Evolutionary conservation across 2,329 filamentous ascomycete species (phyloP).

Genomic region (Annulohypoxylon truncatum): DNA sequence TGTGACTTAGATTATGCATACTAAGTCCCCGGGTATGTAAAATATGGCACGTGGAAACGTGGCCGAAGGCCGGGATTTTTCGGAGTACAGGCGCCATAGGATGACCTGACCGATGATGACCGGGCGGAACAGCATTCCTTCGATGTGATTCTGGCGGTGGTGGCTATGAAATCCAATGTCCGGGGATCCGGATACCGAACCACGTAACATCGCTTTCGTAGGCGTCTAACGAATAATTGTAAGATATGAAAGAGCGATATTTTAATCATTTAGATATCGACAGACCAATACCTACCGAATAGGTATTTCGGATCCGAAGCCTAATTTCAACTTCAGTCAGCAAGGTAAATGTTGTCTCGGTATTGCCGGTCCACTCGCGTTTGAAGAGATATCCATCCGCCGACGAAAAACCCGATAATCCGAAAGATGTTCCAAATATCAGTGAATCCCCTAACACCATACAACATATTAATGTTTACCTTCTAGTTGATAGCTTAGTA

Average conservation of each 20-base stretch:
- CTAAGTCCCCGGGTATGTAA: neutral
- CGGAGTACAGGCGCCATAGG: neutral
- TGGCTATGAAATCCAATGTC: neutral
- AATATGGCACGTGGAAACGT: neutral
- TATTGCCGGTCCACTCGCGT: constrained; percentile 56
- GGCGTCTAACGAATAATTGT: neutral
- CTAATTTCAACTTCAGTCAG: neutral
- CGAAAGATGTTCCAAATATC: constrained; percentile 58
- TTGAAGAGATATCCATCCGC: constrained; percentile 55
- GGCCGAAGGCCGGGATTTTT: constrained; percentile 24
- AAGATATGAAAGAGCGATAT: neutral
- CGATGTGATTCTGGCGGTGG: neutral
- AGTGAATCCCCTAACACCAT: constrained; percentile 56
- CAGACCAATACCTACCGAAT: neutral
- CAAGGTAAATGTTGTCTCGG: constrained; percentile 27
- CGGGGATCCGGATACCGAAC: neutral
- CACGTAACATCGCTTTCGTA: neutral
- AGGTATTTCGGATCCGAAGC: neutral
- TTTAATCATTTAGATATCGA: neutral
- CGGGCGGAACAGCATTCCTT: neutral
- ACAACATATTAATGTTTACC: constrained; percentile 55
- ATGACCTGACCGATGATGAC: neutral
- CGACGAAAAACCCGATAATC: constrained; percentile 57
- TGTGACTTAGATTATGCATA: constrained; percentile 11
- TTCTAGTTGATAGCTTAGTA: constrained; percentile 44